Evolutionary conservation across 2,329 filamentous ascomycete genomes (phyloP).

Genomic region (Scorias spongiosa): DNA sequence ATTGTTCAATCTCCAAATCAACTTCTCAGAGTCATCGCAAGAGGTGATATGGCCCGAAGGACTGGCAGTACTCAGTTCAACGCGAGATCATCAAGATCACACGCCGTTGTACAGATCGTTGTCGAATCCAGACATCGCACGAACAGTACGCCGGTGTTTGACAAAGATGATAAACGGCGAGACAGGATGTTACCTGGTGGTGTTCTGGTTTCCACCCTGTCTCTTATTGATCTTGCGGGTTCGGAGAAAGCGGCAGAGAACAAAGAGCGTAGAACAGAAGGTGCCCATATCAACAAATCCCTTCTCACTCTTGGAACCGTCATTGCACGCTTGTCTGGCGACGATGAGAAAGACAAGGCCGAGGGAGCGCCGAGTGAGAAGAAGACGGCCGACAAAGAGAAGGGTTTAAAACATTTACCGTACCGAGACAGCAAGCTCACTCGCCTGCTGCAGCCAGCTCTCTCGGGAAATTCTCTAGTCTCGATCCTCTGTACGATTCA

Average conservation of each 20-base stretch:
- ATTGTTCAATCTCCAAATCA: slow-evolving; percentile 98
- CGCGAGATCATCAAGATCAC: slow-evolving; percentile 86
- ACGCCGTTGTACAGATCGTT: slow-evolving; percentile 96
- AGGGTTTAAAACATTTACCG: slow-evolving; percentile 62
- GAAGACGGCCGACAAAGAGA: slow-evolving; percentile 48
- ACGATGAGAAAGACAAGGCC: slow-evolving; percentile 81
- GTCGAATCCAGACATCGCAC: slow-evolving; percentile 88
- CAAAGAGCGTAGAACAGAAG: slow-evolving; percentile 86
- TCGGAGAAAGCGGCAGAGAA: slow-evolving; percentile 92
- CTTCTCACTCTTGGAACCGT: slow-evolving; percentile 88
- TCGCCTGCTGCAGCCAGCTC: slow-evolving; percentile 73
- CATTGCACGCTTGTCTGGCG: slow-evolving; percentile 79
- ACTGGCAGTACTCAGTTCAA: slow-evolving; percentile 97
- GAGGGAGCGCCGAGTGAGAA: slow-evolving; percentile 27
- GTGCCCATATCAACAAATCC: slow-evolving; percentile 97
- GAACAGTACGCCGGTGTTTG: slow-evolving; percentile 23
- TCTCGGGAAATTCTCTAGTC: slow-evolving; percentile 86
- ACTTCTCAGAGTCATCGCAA: slow-evolving; percentile 80
- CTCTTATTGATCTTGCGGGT: slow-evolving; percentile 88
- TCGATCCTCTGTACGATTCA: slow-evolving; percentile 97
- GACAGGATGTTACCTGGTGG: slow-evolving; percentile 56
- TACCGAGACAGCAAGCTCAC: slow-evolving; percentile 98
- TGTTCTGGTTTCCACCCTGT: slow-evolving; percentile 86
- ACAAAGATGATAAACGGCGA: slow-evolving; percentile 49
- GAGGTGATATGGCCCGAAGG: slow-evolving; percentile 77